Evolutionary conservation across 345 rosid genomes (phyloP), one percentile per base, ranked within the genome.

Genomic region (Lagerstroemia speciosa): DNA sequence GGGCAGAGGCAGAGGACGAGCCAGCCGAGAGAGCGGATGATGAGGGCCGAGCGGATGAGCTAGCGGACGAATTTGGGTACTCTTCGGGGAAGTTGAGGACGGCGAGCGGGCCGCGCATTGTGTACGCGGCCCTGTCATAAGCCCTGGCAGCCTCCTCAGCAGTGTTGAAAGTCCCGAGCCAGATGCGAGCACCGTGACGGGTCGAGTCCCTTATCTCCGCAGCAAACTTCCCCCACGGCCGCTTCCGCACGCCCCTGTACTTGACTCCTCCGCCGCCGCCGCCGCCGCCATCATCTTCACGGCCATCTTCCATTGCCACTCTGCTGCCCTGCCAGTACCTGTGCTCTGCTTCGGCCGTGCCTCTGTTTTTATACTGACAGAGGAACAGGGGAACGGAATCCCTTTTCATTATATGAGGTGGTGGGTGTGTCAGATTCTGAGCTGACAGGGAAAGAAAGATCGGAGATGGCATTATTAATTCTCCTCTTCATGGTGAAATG

Each of bases 61-160:
- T n/a, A n/a, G n/a, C n/a, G n/a, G n/a, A n/a, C n/a, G 81, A 71
- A 9, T 32, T 12, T 67, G 80, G 73, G 68, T 86, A 74, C 75
- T 89, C 91, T 2, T 77, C 69, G 0, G 96, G 96, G 76, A 92
- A 92, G 76, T 92, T 92, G 15, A 92, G 89, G 72, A 82, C 58
- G 8, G 98, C 98, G 5, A 76, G 72, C 64, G 78, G 69, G 57
- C 96, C 96, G 70, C 90, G 83, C 77, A 92, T 86, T 29, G 83
- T 38, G 70, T 78, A 85, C 60, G 96, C 96, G 11, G 94, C 89
- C 79, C 71, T 76, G 64, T 92, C 98, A 72, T 92, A 89, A 16
- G 98, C 94, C 69, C 92, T 76, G 1, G 98, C 96, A 0, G 96
- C 98, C 36, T 83, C 96, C 64, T 85, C 96, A 0, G 92, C 88